These are phyloP conservation scores for Cardamine resedifolia DNA, from an alignment of 345 rosid species.

Conservation along the genomic window DNA sequence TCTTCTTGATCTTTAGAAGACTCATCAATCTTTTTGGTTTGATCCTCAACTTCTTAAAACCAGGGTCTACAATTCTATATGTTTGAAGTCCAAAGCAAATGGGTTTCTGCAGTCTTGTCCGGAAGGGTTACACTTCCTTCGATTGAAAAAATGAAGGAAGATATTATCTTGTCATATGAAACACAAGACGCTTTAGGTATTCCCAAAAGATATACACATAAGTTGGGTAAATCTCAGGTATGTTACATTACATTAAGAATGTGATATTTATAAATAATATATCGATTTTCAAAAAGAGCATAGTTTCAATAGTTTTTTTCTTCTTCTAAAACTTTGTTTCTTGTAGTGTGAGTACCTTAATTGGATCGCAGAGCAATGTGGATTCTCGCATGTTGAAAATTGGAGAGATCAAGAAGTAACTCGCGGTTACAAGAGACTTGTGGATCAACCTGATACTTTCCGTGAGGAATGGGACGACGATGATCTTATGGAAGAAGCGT, in stretches of 20 bases:
- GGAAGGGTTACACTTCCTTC: constrained; percentile 26
- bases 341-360: constrained; percentile 48
- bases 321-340: not conserved
- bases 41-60: not conserved
- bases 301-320: not conserved
- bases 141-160: constrained; percentile 24
- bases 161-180: constrained; percentile 45
- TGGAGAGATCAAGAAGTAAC: constrained; percentile 51
- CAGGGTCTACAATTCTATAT: constrained; percentile 21
- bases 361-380: constrained; percentile 40
- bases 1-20: not conserved
- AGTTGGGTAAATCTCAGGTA: constrained; percentile 5
- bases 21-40: not conserved
- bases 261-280: not conserved
- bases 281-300: not conserved
- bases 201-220: constrained; percentile 67
- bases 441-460: constrained; percentile 35
- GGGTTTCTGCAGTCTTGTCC: constrained; percentile 20
- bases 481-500: constrained; percentile 42
- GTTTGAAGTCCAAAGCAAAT: constrained; percentile 34
- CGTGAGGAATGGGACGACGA: constrained; percentile 65
- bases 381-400: constrained; percentile 36
- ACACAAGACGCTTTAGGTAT: constrained; percentile 48
- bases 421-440: not conserved
- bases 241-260: not conserved